These are phyloP conservation scores for Abelmoschus esculentus DNA, from an alignment of 345 rosid genomes.

Conservation along the genomic window DNA sequence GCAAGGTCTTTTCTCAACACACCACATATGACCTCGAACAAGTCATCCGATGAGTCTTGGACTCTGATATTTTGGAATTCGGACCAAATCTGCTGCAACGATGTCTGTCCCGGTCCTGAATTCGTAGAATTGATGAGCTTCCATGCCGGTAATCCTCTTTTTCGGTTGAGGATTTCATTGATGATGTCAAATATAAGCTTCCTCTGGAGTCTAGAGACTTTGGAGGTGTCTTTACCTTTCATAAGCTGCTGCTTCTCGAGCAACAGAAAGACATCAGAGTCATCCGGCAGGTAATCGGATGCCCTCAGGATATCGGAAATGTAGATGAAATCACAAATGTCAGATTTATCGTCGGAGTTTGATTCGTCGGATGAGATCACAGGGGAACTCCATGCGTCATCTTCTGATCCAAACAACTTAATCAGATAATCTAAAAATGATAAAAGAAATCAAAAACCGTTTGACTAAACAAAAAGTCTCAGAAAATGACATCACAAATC, in stretches of 20 bases:
- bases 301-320: slow-evolving; percentile 64
- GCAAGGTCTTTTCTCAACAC: slow-evolving; percentile 66
- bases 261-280: slow-evolving; percentile 41
- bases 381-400: slow-evolving; percentile 56
- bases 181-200: slow-evolving; percentile 6
- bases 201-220: slow-evolving; percentile 46
- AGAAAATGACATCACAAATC: too few relatives aligned
- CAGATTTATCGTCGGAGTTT: slow-evolving; percentile 19
- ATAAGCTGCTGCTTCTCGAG: slow-evolving; percentile 71
- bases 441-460: not conserved
- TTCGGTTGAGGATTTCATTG: slow-evolving; percentile 46
- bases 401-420: slow-evolving; percentile 21
- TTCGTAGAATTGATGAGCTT: slow-evolving; percentile 16
- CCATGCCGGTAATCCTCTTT: slow-evolving; percentile 51
- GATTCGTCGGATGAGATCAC: slow-evolving; percentile 23
- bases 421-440: slow-evolving; percentile 1
- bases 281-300: slow-evolving; percentile 43
- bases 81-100: slow-evolving; percentile 51
- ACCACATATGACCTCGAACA: slow-evolving; percentile 59
- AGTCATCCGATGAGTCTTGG: slow-evolving; percentile 40
- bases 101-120: not conserved
- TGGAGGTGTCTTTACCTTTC: slow-evolving; percentile 46
- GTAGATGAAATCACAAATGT: slow-evolving; percentile 51
- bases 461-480: too few relatives aligned
- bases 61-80: slow-evolving; percentile 50